Evolutionary conservation across 345 rosid species (phyloP).

Genomic region (Ricinus communis): DNA sequence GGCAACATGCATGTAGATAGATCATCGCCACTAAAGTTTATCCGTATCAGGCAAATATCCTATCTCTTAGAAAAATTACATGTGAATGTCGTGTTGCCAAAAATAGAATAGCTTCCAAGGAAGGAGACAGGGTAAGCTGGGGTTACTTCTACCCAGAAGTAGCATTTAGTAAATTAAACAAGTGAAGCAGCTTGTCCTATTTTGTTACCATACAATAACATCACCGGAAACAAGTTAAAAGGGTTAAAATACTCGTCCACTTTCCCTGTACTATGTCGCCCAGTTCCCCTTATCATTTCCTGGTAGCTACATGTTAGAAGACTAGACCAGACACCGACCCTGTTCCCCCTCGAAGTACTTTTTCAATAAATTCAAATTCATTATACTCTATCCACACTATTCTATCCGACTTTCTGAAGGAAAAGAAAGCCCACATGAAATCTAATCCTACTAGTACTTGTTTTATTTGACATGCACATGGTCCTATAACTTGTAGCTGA

Average conservation of each 20-base stretch:
- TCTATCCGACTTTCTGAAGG: conserved; percentile 32
- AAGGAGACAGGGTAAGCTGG: no score
- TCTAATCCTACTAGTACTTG: conserved; percentile 40
- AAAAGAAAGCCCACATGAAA: conserved; percentile 50
- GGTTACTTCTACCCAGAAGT: no score
- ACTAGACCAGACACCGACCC: conserved; percentile 26
- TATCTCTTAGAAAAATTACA: no score
- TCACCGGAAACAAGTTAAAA: no score
- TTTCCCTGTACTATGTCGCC: conserved; percentile 20
- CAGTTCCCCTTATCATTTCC: conserved; percentile 13
- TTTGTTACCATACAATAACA: no score
- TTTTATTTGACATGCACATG: conserved; percentile 56
- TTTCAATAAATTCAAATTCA: conserved; percentile 17
- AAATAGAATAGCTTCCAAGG: no score
- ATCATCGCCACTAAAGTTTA: no score
- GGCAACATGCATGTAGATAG: no score
- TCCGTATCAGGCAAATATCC: no score
- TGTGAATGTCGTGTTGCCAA: no score
- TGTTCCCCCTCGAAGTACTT: conserved; percentile 13
- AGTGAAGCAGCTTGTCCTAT: no score
- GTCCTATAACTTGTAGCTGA: conserved; percentile 31
- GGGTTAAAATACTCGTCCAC: background rate
- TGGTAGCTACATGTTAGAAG: background rate
- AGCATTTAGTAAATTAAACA: no score
- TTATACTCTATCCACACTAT: conserved; percentile 31